phyloP scores from a whole-genome alignment of 805 yeast species.

The Nakazawaea ishiwadae region DNA sequence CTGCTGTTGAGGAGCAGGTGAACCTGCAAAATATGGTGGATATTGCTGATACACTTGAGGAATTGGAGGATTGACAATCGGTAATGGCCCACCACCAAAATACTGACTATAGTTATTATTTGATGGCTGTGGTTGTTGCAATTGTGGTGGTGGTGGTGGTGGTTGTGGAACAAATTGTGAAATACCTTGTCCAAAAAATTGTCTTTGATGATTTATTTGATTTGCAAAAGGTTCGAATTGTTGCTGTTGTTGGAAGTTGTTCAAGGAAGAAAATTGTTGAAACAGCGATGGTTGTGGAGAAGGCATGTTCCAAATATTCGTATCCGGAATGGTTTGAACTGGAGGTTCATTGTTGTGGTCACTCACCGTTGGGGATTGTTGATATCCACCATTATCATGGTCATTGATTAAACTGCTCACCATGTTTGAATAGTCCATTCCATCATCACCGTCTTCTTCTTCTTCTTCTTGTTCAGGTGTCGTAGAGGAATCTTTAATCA shows the following conservation, averaged over 20 bases:
- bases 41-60: neutral
- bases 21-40: neutral
- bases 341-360: too few species aligned
- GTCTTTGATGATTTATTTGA: neutral
- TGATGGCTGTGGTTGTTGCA: neutral
- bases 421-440: neutral
- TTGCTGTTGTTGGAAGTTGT: conserved; percentile 16
- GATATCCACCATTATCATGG: too few species aligned
- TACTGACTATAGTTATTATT: neutral
- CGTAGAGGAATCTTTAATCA: too few species aligned
- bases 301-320: too few species aligned
- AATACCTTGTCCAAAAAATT: neutral
- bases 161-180: neutral
- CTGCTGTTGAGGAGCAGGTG: neutral
- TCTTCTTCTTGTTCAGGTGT: too few species aligned
- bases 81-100: neutral
- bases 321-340: too few species aligned
- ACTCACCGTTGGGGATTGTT: too few species aligned
- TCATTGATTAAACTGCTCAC: conserved; percentile 5
- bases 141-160: conserved; percentile 1
- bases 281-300: neutral
- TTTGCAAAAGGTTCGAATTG: conserved; percentile 12
- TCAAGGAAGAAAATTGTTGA: neutral
- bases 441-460: neutral
- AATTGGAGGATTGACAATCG: neutral